Evolutionary conservation across 805 yeast species (phyloP), one percentile per base, ranked within the genome.

Genomic region (Maudiozyma bulderi): DNA sequence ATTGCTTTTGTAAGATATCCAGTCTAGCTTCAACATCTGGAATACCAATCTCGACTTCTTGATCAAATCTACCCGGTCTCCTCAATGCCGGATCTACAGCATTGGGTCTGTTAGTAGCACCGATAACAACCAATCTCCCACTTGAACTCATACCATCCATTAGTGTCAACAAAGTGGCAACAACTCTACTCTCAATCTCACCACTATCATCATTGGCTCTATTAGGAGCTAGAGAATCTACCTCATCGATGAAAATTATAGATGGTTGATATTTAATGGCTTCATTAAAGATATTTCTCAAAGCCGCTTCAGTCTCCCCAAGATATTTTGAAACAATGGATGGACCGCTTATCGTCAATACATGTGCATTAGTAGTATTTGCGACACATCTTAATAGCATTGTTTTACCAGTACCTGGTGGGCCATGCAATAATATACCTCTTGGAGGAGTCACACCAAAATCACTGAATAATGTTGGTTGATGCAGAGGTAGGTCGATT

Each of bases 391-490:
- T 76, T 37, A 93, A 71, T 7, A 93, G 73, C 87, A 90, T 79
- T 0, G 97, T 86, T 64, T 91, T 91, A 46, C 99, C 99, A 0
- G 97, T 91, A 3, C 99, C 99, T 2, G 98, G 93, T 3, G 97
- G 95, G 0, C 99, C 99, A 68, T 91, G 95, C 10, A 91, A 67
- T 13, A 91, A 69, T n/a, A 91, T 80, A 35, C 99, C 99, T 50
- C 96, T 73, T 11, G 96, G 96, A 8, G 99, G 97, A 8, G 83
- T 75, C 15, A 89, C 83, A n/a, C 91, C 89, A 69, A 91, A 93
- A 48, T 85, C 80, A 7, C 82, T 73, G 58, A 90, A 91, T 33
- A 88, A 66, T 6, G 76, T 74, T 0, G 97, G 95, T 49, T 79
- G 79, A 51, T 82, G 80, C 29, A 93, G 72, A 0, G 99, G 97